phyloP scores from a whole-genome alignment of 257 asterid genomes.

The Agastache rugosa region DNA sequence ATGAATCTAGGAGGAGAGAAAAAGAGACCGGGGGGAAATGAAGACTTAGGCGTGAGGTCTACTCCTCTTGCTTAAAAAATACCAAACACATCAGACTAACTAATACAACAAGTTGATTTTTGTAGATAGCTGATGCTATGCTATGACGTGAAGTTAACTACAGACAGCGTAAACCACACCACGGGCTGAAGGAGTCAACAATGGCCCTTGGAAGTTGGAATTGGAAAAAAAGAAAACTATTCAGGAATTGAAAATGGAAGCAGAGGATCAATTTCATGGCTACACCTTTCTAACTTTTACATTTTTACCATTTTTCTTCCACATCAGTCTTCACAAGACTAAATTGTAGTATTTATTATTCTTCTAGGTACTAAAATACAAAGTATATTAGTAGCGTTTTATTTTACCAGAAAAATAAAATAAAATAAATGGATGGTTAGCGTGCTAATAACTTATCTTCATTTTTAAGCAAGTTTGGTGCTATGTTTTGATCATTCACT shows the following conservation, averaged over 20 bases:
- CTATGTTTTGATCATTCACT: conserved; percentile 26
- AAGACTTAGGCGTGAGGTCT: conserved; percentile 43
- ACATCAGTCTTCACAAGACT: no score
- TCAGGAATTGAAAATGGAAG: background rate
- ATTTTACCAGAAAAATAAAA: background rate
- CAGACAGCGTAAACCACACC: conserved; percentile 27
- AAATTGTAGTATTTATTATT: background rate
- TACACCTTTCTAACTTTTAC: background rate
- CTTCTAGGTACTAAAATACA: background rate
- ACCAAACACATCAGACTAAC: conserved; percentile 14
- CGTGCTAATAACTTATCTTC: conserved; percentile 32
- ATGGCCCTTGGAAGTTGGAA: conserved; percentile 1
- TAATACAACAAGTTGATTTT: no score
- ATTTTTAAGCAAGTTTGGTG: conserved; percentile 42
- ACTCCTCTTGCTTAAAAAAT: background rate
- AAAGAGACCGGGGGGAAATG: background rate
- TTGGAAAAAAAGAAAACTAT: background rate
- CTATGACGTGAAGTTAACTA: conserved; percentile 46
- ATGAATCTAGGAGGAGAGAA: background rate
- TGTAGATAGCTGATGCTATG: conserved; percentile 26
- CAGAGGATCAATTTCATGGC: background rate
- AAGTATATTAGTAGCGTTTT: background rate
- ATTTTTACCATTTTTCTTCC: background rate
- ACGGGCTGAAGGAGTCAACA: conserved; percentile 8
- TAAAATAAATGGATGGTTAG: background rate